Evolutionary conservation across 306 rosid genomes (phyloP).

Genomic region (Arachis hypogaea): DNA sequence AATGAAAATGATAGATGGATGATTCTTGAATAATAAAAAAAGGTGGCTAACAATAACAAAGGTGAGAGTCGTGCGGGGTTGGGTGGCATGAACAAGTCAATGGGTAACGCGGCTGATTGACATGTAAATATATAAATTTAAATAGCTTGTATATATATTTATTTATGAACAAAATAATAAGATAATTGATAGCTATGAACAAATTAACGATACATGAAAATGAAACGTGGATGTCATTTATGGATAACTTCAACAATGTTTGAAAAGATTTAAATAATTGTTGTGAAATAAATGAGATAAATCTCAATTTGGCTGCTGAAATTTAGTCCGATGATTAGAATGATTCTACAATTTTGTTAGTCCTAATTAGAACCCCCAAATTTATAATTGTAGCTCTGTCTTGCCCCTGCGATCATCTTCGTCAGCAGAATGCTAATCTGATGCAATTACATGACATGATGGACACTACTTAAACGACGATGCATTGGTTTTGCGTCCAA

Average conservation of each 20-base stretch:
- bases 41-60: conserved; percentile 10
- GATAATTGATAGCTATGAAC: background rate
- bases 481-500: too few relatives aligned
- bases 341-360: too few relatives aligned
- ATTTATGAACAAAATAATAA: conserved; percentile 21
- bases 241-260: background rate
- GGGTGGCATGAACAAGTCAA: conserved; percentile 35
- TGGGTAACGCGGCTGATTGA: conserved; percentile 4
- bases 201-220: background rate
- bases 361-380: too few relatives aligned
- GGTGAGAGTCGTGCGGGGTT: conserved; percentile 25
- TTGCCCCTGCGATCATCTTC: too few relatives aligned
- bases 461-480: too few relatives aligned
- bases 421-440: too few relatives aligned
- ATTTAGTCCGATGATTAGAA: too few relatives aligned
- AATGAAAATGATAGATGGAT: conserved; percentile 26
- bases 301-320: too few relatives aligned
- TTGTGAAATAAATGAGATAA: too few relatives aligned
- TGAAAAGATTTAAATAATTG: background rate
- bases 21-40: background rate
- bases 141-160: background rate
- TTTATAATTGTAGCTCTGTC: too few relatives aligned
- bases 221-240: conserved; percentile 4
- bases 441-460: too few relatives aligned
- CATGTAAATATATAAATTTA: background rate